Evolutionary conservation across 1,284 basidiomycete species (phyloP).

Genomic region (Sanghuangporus weigelae): DNA sequence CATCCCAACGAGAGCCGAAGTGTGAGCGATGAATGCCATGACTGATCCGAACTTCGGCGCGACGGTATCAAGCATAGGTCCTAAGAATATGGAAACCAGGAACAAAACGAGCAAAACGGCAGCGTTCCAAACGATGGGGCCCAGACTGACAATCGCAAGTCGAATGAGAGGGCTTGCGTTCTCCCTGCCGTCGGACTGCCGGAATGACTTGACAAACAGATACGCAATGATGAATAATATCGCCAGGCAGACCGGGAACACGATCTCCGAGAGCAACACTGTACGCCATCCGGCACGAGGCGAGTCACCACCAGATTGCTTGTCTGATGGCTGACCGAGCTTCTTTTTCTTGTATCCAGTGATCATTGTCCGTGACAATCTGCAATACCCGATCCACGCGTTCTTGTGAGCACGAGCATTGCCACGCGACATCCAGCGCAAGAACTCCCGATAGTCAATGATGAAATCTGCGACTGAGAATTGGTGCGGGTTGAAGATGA

Average conservation of each 20-base stretch:
- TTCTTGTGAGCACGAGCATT: constrained; percentile 96
- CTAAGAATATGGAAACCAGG: constrained; percentile 87
- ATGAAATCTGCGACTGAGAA: constrained; percentile 94
- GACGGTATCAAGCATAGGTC: constrained; percentile 82
- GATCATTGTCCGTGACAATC: constrained; percentile 90
- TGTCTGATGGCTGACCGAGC: constrained; percentile 91
- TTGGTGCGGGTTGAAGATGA: constrained; percentile 97
- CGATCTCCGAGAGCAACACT: constrained; percentile 82
- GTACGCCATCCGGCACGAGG: constrained; percentile 89
- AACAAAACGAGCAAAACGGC: constrained; percentile 83
- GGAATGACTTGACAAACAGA: constrained; percentile 87
- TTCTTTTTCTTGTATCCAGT: constrained; percentile 98
- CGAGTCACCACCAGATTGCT: constrained; percentile 76
- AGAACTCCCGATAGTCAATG: constrained; percentile 94
- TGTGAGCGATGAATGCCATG: constrained; percentile 86
- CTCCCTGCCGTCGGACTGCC: constrained; percentile 55
- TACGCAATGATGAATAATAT: constrained; percentile 84
- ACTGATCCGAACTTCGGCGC: constrained; percentile 85
- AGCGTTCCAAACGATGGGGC: constrained; percentile 95
- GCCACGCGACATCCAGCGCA: constrained; percentile 96
- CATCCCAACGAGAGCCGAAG: constrained; percentile 77
- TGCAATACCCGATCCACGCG: constrained; percentile 97
- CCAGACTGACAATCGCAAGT: constrained; percentile 89
- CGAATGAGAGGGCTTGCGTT: constrained; percentile 81
- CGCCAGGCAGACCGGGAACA: constrained; percentile 83